Percentiles rank a stretch among this genome's conserved stretches.
Conservation (phyloP, 2,329 filamentous ascomycete species). For the Hirsutella thompsonii region DNA sequence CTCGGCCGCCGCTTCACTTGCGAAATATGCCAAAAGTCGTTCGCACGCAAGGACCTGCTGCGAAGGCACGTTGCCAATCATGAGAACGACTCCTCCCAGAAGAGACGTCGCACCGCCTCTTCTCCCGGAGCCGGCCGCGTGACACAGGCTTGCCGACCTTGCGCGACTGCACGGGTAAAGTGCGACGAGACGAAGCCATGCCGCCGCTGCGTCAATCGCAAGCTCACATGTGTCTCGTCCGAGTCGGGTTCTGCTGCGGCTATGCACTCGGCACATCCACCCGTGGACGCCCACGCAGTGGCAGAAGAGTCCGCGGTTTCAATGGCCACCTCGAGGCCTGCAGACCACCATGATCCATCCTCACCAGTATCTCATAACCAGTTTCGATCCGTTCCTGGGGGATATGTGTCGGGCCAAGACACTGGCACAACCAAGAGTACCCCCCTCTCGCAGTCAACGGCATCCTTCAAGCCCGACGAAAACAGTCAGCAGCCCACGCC, state of each 20-base stretch:
- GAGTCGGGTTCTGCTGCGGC: constrained; percentile 25
- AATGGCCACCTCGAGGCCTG: background rate
- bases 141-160: constrained; percentile 37
- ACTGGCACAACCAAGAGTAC: constrained; percentile 12
- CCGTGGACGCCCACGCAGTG: constrained; percentile 18
- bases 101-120: constrained; percentile 30
- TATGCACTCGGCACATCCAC: constrained; percentile 30
- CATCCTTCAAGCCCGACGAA: constrained; percentile 16
- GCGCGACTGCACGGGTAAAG: constrained; percentile 38
- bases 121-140: constrained; percentile 35
- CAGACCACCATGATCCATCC: constrained; percentile 7
- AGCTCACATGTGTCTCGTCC: constrained; percentile 28
- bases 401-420: constrained; percentile 7
- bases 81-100: constrained; percentile 33
- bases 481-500: constrained; percentile 19
- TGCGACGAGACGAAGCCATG: constrained; percentile 43
- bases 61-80: constrained; percentile 40
- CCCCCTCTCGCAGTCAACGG: constrained; percentile 10
- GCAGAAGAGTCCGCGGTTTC: constrained; percentile 5
- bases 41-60: constrained; percentile 39
- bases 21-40: constrained; percentile 38
- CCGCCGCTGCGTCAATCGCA: constrained; percentile 33
- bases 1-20: constrained; percentile 36
- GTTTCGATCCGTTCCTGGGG: constrained; percentile 2
- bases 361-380: constrained; percentile 11